phyloP scores from a whole-genome alignment of 169 alveolate genomes.

The Cryptosporidium parvum region DNA sequence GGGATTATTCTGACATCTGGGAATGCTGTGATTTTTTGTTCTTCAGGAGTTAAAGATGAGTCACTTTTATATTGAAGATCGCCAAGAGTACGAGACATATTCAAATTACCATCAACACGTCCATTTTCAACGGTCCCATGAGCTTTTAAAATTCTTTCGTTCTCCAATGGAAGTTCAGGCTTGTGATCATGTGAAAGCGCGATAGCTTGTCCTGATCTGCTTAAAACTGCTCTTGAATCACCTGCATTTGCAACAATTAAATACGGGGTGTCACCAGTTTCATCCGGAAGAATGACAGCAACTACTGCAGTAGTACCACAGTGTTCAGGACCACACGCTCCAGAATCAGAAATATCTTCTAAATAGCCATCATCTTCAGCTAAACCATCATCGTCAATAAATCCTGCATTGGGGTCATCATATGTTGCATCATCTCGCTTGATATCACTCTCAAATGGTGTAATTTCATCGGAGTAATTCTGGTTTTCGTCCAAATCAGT shows the following conservation, averaged over 20 bases:
- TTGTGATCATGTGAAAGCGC: constrained; percentile 98
- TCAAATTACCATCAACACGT: constrained; percentile 95
- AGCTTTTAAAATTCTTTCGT: constrained; percentile 90
- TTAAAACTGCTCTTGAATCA: constrained; percentile 97
- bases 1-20: constrained; percentile 93
- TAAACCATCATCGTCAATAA: constrained; percentile 80
- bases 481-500: neutral
- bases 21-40: constrained; percentile 93
- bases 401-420: neutral
- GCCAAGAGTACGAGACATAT: constrained; percentile 97
- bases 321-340: constrained; percentile 78
- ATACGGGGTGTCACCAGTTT: constrained; percentile 81
- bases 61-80: constrained; percentile 95
- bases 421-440: constrained; percentile 12
- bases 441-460: constrained; percentile 59
- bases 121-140: constrained; percentile 97
- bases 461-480: constrained; percentile 9
- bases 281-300: constrained; percentile 81
- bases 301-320: constrained; percentile 92
- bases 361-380: constrained; percentile 79
- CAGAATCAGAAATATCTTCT: constrained; percentile 58
- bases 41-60: constrained; percentile 86
- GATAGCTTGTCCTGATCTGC: constrained; percentile 91
- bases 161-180: constrained; percentile 95
- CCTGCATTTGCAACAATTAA: constrained; percentile 98